These are phyloP conservation scores for Neurospora intermedia DNA, from an alignment of 495 filamentous ascomycete genomes.

Conservation along the genomic window DNA sequence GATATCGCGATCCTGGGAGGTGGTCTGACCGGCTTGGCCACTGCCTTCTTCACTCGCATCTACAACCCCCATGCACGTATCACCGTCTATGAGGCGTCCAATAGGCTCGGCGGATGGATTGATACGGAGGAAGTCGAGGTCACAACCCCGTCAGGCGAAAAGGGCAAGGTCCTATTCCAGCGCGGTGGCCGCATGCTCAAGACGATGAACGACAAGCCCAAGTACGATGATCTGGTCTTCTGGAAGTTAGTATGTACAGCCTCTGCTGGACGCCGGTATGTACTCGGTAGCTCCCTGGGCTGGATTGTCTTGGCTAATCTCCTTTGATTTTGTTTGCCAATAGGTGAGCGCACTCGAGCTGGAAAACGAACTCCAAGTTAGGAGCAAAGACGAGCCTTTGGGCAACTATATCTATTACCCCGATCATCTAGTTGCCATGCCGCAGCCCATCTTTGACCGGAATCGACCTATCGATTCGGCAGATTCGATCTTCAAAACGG, in stretches of 20 bases:
- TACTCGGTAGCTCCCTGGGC: not conserved
- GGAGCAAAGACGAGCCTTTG: slow-evolving; percentile 33
- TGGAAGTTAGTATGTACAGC: slow-evolving; percentile 32
- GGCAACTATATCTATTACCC: slow-evolving; percentile 90
- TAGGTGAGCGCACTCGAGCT: slow-evolving; percentile 58
- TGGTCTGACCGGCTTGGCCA: slow-evolving; percentile 81
- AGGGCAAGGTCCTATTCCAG: slow-evolving; percentile 61
- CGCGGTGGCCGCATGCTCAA: slow-evolving; percentile 74
- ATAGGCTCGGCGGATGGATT: slow-evolving; percentile 75
- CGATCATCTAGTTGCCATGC: slow-evolving; percentile 59
- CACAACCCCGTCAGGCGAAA: slow-evolving; percentile 28
- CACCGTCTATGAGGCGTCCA: slow-evolving; percentile 65
- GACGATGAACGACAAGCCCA: slow-evolving; percentile 20
- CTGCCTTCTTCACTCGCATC: slow-evolving; percentile 61
- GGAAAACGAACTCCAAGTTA: slow-evolving; percentile 42
- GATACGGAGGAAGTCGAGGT: slow-evolving; percentile 55
- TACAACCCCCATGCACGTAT: slow-evolving; percentile 46
- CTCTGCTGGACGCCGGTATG: not conserved
- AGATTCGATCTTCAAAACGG: slow-evolving; percentile 4
- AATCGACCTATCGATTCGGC: not conserved
- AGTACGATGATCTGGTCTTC: slow-evolving; percentile 32
- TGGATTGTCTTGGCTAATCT: not conserved
- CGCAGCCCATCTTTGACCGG: slow-evolving; percentile 10
- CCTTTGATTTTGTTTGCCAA: not conserved
- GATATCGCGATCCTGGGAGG: slow-evolving; percentile 70